phyloP scores from a whole-genome alignment of 306 rosid species.

The Vigna hirtella region DNA sequence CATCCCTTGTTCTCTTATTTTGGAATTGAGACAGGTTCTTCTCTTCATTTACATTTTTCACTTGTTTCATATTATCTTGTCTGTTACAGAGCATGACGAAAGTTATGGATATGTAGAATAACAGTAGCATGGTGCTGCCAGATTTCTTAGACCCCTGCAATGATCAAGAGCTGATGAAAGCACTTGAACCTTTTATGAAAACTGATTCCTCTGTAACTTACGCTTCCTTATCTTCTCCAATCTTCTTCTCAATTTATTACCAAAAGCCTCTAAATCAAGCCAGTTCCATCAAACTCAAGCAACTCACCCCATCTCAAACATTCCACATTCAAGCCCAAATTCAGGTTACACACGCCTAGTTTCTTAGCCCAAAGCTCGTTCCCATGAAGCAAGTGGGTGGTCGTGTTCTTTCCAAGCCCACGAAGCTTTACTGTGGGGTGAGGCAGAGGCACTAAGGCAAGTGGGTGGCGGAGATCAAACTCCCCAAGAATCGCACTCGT shows the following conservation, averaged over 20 bases:
- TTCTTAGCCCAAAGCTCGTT: slow-evolving; percentile 54
- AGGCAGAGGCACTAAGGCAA: slow-evolving; percentile 90
- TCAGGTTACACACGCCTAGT: slow-evolving; percentile 17
- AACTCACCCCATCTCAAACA: slow-evolving; percentile 66
- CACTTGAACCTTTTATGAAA: slow-evolving; percentile 72
- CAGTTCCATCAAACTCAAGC: slow-evolving; percentile 59
- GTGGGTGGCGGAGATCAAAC: slow-evolving; percentile 93
- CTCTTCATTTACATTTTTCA: background rate
- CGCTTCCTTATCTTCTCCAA: slow-evolving; percentile 41
- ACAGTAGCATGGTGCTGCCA: slow-evolving; percentile 27
- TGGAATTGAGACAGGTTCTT: slow-evolving; percentile 30
- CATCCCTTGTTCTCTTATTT: slow-evolving; percentile 21
- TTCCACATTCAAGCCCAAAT: slow-evolving; percentile 50
- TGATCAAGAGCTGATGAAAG: slow-evolving; percentile 64
- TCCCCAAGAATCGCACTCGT: slow-evolving; percentile 80
- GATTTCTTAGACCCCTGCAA: slow-evolving; percentile 54
- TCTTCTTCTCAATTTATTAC: slow-evolving; percentile 27
- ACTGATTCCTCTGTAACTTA: slow-evolving; percentile 43
- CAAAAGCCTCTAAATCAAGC: background rate
- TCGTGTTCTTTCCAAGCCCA: slow-evolving; percentile 48
- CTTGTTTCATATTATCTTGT: background rate
- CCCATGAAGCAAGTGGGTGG: slow-evolving; percentile 63
- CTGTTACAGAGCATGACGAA: slow-evolving; percentile 51
- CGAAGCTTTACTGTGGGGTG: slow-evolving; percentile 76
- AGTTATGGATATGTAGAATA: slow-evolving; percentile 53